Base-by-base conservation (phyloP, 2,329 filamentous ascomycete genomes). In the Cordyceps cateniannulata region DNA sequence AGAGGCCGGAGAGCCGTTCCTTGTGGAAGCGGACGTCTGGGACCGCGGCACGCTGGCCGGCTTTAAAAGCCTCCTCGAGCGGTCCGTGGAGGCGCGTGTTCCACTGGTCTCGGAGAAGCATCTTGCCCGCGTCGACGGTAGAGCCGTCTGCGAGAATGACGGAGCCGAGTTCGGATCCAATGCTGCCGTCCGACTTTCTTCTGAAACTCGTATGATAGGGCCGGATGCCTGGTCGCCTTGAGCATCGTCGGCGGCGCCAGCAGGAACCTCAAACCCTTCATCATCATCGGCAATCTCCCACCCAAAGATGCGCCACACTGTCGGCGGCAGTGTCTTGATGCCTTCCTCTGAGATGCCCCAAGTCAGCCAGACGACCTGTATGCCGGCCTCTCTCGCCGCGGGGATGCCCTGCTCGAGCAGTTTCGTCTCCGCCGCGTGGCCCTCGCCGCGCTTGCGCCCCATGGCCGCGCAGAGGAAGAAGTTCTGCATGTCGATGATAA, bases 1-100 rank as follows among this genome's bases (percentile, higher is more conserved):
- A 85, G 53, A 86, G 71, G 2, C 82, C 84, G 22, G 79, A 82
- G 74, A 85, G 81, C 24, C 83, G 75, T 65, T 84, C 81, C 73
- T 86, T 86, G 66, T 81, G 71, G 63, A 82, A 77, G 67, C 76
- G 77, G 10, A 82, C 70, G 66, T 86, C 83, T 27, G 62, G 61
- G 12, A 63, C 57, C 27, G 58, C 29, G 14, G 8, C 71, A 71
- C 54, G 72, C 65, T 38, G 71, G 62, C 52, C 76, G 76, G 20
- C 73, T 68, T 8, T 63, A 68, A 38, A 59, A 8, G 45, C 47
- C 12, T 50, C 16, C 75, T 72, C 42, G 22, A 85, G 72, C 14
- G 78, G 74, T 9, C 73, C 72, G 64, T 80, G 81, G 10, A 86
- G 70, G 5, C 71, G 76, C 32, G 81, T 75, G 69, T 86, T 86